These are phyloP conservation scores for Yamadazyma mexicana DNA, from an alignment of 1,139 yeast species.

Conservation along the genomic window DNA sequence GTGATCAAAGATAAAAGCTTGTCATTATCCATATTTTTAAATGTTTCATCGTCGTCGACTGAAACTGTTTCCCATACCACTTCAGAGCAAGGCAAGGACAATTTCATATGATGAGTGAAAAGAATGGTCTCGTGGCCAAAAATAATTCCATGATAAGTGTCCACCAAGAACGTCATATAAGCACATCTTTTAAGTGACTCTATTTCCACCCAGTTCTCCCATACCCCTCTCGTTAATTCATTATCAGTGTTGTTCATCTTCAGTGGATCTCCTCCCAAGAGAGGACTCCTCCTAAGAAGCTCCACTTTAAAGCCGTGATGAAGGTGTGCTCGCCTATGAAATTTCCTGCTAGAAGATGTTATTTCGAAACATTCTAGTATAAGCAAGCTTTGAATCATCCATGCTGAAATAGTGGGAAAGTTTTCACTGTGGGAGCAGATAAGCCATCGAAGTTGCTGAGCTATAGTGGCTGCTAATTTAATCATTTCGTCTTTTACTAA, in stretches of 20 bases:
- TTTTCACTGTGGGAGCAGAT: conserved; percentile 55
- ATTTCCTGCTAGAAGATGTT: conserved; percentile 36
- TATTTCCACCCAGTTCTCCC: conserved; percentile 31
- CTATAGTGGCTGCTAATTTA: conserved; percentile 38
- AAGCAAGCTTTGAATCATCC: conserved; percentile 63
- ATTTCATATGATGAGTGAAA: conserved; percentile 28
- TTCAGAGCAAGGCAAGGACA: conserved; percentile 29
- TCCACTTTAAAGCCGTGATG: conserved; percentile 76
- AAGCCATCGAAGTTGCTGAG: conserved; percentile 63
- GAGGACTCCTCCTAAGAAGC: conserved; percentile 65
- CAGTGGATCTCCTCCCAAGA: conserved; percentile 60
- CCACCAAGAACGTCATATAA: conserved; percentile 27
- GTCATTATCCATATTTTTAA: conserved; percentile 8
- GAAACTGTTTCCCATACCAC: conserved; percentile 24
- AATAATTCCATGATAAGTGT: conserved; percentile 29
- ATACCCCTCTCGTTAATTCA: conserved; percentile 11
- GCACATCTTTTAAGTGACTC: conserved; percentile 31
- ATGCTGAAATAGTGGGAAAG: conserved; percentile 50
- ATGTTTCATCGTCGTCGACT: conserved; percentile 6
- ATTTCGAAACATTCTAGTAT: conserved; percentile 64
- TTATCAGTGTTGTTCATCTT: conserved; percentile 14
- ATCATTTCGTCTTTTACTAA: conserved; percentile 15
- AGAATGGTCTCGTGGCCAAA: conserved; percentile 27
- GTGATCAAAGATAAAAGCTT: conserved; percentile 55
- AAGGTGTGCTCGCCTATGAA: conserved; percentile 69